These are phyloP conservation scores for Hymenotorrendiella dingleyae DNA, from an alignment of 2,329 filamentous ascomycete genomes.

Conservation along the genomic window DNA sequence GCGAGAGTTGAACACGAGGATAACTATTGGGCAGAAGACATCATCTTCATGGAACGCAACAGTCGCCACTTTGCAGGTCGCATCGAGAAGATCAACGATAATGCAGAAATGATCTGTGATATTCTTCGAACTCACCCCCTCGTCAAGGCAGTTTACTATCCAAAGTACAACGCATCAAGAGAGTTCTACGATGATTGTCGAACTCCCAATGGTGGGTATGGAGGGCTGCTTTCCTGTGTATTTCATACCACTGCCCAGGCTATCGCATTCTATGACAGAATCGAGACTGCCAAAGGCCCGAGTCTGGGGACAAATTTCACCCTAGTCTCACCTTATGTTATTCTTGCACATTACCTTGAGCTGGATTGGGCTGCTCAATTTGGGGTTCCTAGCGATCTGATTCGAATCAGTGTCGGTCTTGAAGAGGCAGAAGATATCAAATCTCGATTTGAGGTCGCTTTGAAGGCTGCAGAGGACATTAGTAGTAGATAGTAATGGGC, in stretches of 20 bases:
- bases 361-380: slow-evolving; percentile 82
- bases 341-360: slow-evolving; percentile 87
- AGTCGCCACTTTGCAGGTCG: slow-evolving; percentile 83
- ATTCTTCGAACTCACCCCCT: slow-evolving; percentile 54
- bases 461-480: slow-evolving; percentile 47
- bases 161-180: slow-evolving; percentile 67
- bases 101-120: slow-evolving; percentile 76
- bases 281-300: slow-evolving; percentile 88
- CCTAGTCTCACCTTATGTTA: slow-evolving; percentile 80
- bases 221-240: slow-evolving; percentile 79
- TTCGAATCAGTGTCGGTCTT: slow-evolving; percentile 84
- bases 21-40: slow-evolving; percentile 90
- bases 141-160: slow-evolving; percentile 81
- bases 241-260: slow-evolving; percentile 68
- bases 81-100: slow-evolving; percentile 77
- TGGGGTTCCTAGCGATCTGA: slow-evolving; percentile 73
- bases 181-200: slow-evolving; percentile 73
- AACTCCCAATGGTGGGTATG: slow-evolving; percentile 73
- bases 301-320: slow-evolving; percentile 97
- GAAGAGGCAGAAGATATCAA: slow-evolving; percentile 68
- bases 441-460: slow-evolving; percentile 59
- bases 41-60: slow-evolving; percentile 92
- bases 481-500: too few relatives aligned
- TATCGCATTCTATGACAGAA: slow-evolving; percentile 73
- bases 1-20: slow-evolving; percentile 70